Evolutionary conservation across 1,284 basidiomycete genomes (phyloP).

Genomic region (Tylopilus sp.): DNA sequence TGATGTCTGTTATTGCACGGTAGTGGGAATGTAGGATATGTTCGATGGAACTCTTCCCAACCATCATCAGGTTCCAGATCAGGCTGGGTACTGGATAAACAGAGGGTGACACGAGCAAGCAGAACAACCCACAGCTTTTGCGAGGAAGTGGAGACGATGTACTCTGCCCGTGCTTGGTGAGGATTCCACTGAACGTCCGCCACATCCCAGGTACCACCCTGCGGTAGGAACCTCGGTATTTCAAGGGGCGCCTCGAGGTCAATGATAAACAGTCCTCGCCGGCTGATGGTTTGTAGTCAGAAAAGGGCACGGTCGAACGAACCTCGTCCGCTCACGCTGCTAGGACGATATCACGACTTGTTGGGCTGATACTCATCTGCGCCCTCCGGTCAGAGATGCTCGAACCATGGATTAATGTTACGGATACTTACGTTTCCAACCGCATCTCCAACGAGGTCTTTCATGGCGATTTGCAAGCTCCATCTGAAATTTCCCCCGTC

Average conservation of each 20-base stretch:
- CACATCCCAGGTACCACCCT: constrained; percentile 96
- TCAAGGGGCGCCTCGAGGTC: constrained; percentile 87
- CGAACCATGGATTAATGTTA: neutral
- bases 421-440: constrained; percentile 67
- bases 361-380: constrained; percentile 80
- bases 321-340: constrained; percentile 55
- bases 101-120: neutral
- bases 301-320: neutral
- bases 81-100: constrained; percentile 45
- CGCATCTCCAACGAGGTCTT: constrained; percentile 71
- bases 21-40: constrained; percentile 83
- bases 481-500: constrained; percentile 54
- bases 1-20: constrained; percentile 92
- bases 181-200: constrained; percentile 98
- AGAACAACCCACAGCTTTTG: constrained; percentile 69
- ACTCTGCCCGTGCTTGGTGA: constrained; percentile 78
- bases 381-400: constrained; percentile 3
- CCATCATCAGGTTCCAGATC: constrained; percentile 87
- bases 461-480: constrained; percentile 71
- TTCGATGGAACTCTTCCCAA: constrained; percentile 72
- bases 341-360: constrained; percentile 74
- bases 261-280: constrained; percentile 95
- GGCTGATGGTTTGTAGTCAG: constrained; percentile 39
- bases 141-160: constrained; percentile 92
- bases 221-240: constrained; percentile 89